These are phyloP conservation scores for Quercus cerris DNA, from an alignment of 306 rosid genomes.

Conservation along the genomic window DNA sequence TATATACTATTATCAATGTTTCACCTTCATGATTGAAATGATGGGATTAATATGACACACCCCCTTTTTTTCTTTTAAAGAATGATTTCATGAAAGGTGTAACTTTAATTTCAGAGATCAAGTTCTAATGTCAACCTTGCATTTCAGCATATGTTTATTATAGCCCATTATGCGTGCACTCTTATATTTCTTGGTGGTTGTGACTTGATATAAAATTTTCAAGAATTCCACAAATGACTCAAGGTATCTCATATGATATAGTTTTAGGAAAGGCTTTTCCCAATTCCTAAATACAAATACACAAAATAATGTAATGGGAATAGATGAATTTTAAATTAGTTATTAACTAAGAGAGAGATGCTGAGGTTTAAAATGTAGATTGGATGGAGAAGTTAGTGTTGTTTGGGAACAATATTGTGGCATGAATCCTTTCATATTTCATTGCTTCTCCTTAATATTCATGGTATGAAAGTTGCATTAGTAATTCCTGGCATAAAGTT, in stretches of 20 bases:
- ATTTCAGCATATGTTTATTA: too few species aligned
- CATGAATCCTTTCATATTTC: not conserved
- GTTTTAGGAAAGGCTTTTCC: not conserved
- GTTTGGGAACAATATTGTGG: not conserved
- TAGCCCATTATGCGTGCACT: too few species aligned
- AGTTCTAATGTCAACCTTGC: too few species aligned
- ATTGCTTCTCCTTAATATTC: not conserved
- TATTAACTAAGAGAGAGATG: not conserved
- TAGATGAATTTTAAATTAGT: not conserved
- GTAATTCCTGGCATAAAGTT: not conserved
- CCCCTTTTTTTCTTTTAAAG: too few species aligned
- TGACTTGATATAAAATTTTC: not conserved
- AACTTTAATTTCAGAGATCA: too few species aligned
- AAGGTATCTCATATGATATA: not conserved
- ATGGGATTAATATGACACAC: too few species aligned
- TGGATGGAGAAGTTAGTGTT: not conserved
- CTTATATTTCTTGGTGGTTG: too few species aligned
- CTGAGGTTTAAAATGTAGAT: not conserved
- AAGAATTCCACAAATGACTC: not conserved
- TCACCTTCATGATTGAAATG: too few species aligned
- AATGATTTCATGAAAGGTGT: too few species aligned
- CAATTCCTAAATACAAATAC: not conserved
- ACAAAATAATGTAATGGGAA: not conserved
- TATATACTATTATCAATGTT: too few species aligned
- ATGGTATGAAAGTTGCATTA: not conserved